These are phyloP conservation scores for Trichoderma atroviride DNA, from an alignment of 2,329 filamentous ascomycete species.

Conservation along the genomic window DNA sequence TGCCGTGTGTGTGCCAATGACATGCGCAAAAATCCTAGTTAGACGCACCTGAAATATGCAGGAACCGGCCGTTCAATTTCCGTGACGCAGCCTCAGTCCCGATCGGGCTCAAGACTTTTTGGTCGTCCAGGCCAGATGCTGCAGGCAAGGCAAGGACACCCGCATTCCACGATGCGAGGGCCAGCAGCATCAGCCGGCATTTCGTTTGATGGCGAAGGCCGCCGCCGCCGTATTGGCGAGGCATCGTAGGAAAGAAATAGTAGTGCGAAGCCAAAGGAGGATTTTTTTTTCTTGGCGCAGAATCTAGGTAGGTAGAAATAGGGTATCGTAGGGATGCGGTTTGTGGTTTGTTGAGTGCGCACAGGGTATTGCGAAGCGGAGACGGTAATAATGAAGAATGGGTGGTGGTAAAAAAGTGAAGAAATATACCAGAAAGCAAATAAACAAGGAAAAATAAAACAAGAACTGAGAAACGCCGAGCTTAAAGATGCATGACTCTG, in stretches of 20 bases:
- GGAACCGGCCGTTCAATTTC: constrained; percentile 71
- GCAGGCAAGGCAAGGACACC: constrained; percentile 6
- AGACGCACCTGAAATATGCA: constrained; percentile 81
- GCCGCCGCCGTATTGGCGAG: constrained; percentile 20
- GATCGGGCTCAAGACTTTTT: constrained; percentile 16
- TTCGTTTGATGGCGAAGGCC: background rate
- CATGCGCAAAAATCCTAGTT: background rate
- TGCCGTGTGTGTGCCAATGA: background rate
- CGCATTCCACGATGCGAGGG: background rate
- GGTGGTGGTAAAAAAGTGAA: background rate
- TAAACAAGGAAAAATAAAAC: background rate
- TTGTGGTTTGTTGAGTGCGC: background rate
- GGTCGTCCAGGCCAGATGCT: constrained; percentile 5
- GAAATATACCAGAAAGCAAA: background rate
- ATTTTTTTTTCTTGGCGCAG: background rate
- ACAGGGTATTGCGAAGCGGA: background rate
- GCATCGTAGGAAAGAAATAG: background rate
- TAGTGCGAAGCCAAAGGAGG: background rate
- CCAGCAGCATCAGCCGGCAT: constrained; percentile 13
- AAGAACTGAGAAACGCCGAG: background rate
- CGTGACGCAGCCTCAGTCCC: constrained; percentile 33
- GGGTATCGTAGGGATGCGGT: background rate
- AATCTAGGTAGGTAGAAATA: background rate
- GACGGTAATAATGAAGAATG: background rate
- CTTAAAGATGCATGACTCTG: constrained; percentile 8